phyloP scores from a whole-genome alignment of 805 yeast species.

The Nematodospora valgi region DNA sequence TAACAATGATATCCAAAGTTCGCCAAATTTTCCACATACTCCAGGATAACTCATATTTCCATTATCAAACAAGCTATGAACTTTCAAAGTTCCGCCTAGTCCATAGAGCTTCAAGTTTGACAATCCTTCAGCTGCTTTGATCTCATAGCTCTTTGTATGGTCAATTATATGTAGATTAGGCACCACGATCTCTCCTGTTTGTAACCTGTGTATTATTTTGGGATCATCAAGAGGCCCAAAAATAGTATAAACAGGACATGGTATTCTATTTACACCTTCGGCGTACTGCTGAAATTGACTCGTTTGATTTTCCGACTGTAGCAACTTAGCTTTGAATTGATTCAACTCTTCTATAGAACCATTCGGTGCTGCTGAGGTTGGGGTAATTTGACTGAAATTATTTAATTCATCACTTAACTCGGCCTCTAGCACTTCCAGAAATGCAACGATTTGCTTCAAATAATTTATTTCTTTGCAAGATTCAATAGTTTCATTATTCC shows the following conservation, averaged over 20 bases:
- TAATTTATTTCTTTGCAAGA: conserved; percentile 52
- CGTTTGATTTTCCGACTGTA: conserved; percentile 7
- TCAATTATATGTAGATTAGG: conserved; percentile 62
- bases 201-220: conserved; percentile 58
- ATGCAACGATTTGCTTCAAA: conserved; percentile 63
- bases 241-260: conserved; percentile 72
- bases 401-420: conserved; percentile 49
- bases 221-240: conserved; percentile 78
- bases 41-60: conserved; percentile 16
- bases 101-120: conserved; percentile 57
- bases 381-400: conserved; percentile 31
- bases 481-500: conserved; percentile 54
- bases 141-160: conserved; percentile 46
- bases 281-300: conserved; percentile 20
- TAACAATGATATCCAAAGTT: conserved; percentile 68
- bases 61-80: conserved; percentile 61
- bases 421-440: conserved; percentile 54
- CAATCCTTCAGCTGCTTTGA: conserved; percentile 42
- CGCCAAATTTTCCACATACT: conserved; percentile 43
- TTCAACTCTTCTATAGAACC: conserved; percentile 8
- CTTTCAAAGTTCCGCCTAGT: conserved; percentile 66
- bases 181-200: conserved; percentile 48
- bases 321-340: conserved; percentile 11
- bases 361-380: not conserved
- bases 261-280: conserved; percentile 36